phyloP scores from a whole-genome alignment of 345 rosid species.

The Stellera chamaejasme region DNA sequence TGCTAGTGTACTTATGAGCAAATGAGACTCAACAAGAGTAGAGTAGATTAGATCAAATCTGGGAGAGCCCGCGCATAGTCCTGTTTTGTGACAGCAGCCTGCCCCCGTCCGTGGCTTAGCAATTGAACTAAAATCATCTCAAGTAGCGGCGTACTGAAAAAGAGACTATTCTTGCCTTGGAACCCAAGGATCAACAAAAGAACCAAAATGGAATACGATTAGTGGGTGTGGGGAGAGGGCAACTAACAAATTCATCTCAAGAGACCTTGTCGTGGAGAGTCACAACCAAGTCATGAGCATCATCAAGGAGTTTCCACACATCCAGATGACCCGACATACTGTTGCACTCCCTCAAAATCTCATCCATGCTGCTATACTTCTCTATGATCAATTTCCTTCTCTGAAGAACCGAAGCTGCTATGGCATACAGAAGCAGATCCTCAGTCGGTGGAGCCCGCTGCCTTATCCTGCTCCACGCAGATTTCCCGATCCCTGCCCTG shows the following conservation, averaged over 20 bases:
- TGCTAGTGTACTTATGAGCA: too few species aligned
- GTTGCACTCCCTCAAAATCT: slow-evolving; percentile 83
- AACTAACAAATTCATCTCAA: slow-evolving; percentile 12
- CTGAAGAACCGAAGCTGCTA: slow-evolving; percentile 91
- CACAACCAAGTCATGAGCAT: slow-evolving; percentile 80
- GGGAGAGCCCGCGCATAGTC: too few species aligned
- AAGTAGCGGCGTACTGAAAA: slow-evolving; percentile 1
- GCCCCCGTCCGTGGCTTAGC: too few species aligned
- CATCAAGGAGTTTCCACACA: slow-evolving; percentile 92
- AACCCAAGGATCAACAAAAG: background rate
- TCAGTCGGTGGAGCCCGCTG: slow-evolving; percentile 87
- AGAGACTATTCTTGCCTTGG: background rate
- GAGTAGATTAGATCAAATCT: too few species aligned
- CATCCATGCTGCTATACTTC: slow-evolving; percentile 89
- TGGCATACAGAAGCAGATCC: slow-evolving; percentile 70
- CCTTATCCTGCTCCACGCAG: slow-evolving; percentile 82
- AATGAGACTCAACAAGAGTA: too few species aligned
- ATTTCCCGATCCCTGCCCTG: slow-evolving; percentile 74
- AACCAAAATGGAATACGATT: slow-evolving; percentile 11
- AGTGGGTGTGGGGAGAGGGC: background rate
- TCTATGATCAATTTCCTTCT: slow-evolving; percentile 84
- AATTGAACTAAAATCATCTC: too few species aligned
- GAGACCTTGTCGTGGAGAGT: slow-evolving; percentile 74
- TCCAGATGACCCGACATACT: slow-evolving; percentile 92
- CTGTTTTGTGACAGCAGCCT: too few species aligned